phyloP scores from a whole-genome alignment of 1,284 basidiomycete genomes.

The Sanguinoderma infundibulare region DNA sequence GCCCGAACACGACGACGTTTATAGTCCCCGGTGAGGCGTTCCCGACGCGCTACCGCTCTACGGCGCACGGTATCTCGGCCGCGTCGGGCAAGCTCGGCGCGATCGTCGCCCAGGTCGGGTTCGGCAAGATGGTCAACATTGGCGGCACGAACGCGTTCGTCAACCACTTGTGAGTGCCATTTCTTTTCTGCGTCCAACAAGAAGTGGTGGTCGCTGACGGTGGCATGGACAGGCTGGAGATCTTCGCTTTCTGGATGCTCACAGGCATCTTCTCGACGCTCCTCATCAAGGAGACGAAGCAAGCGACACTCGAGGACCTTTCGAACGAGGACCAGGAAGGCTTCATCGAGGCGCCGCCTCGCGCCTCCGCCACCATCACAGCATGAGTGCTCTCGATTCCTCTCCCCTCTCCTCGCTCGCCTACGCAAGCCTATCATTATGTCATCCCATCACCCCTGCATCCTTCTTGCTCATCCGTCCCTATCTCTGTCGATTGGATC shows the following conservation, averaged over 20 bases:
- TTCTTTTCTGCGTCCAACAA: background rate
- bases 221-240: slow-evolving; percentile 41
- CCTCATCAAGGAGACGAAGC: slow-evolving; percentile 66
- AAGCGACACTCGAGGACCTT: slow-evolving; percentile 57
- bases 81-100: slow-evolving; percentile 73
- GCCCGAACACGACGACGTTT: slow-evolving; percentile 78
- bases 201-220: slow-evolving; percentile 6
- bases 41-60: slow-evolving; percentile 76
- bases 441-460: background rate
- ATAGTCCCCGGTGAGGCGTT: slow-evolving; percentile 75
- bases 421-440: background rate
- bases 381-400: background rate
- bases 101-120: slow-evolving; percentile 69
- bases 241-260: slow-evolving; percentile 64
- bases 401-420: background rate
- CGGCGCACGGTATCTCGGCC: slow-evolving; percentile 75
- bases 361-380: background rate
- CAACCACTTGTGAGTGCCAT: slow-evolving; percentile 38
- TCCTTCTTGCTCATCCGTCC: background rate
- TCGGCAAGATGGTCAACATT: slow-evolving; percentile 50
- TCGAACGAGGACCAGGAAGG: slow-evolving; percentile 55
- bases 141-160: slow-evolving; percentile 48
- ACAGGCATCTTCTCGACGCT: slow-evolving; percentile 65
- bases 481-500: background rate
- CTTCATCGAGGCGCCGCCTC: slow-evolving; percentile 41